phyloP scores from a whole-genome alignment of 495 filamentous ascomycete species.

The Aspergillus bridgeri region DNA sequence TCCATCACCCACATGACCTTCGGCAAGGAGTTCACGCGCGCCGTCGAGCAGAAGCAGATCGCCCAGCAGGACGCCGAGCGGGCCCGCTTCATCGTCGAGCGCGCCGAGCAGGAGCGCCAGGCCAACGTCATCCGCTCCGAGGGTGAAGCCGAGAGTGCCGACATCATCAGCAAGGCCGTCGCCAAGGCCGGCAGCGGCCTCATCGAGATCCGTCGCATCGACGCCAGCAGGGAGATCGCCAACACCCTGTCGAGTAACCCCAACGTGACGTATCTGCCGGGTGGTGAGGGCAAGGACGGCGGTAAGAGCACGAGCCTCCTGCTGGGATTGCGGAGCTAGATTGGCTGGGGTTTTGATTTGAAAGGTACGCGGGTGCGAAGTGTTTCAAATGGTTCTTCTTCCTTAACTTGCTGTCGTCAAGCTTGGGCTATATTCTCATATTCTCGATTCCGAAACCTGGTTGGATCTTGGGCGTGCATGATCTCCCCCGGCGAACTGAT shows the following conservation, averaged over 20 bases:
- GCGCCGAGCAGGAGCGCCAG: slow-evolving; percentile 97
- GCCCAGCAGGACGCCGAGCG: slow-evolving; percentile 98
- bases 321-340: slow-evolving; percentile 54
- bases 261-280: slow-evolving; percentile 92
- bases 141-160: slow-evolving; percentile 94
- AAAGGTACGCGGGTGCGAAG: background rate
- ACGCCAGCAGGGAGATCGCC: slow-evolving; percentile 95
- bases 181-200: slow-evolving; percentile 89
- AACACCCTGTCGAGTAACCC: slow-evolving; percentile 85
- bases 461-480: slow-evolving; percentile 31
- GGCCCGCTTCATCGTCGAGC: slow-evolving; percentile 96
- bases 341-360: background rate
- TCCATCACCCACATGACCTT: slow-evolving; percentile 99
- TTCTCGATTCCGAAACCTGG: slow-evolving; percentile 17
- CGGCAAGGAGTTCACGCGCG: slow-evolving; percentile 96
- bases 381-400: slow-evolving; percentile 8
- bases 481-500: slow-evolving; percentile 29
- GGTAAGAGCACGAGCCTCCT: slow-evolving; percentile 61
- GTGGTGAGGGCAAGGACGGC: slow-evolving; percentile 61
- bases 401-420: background rate
- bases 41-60: slow-evolving; percentile 99
- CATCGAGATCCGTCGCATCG: slow-evolving; percentile 93
- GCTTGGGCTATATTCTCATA: slow-evolving; percentile 22
- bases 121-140: slow-evolving; percentile 97
- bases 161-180: slow-evolving; percentile 87